Percentiles rank a stretch among this genome's conserved stretches.
phyloP scores from a whole-genome alignment of 2,329 filamentous ascomycete species.

The Macrophomina phaseolina region DNA sequence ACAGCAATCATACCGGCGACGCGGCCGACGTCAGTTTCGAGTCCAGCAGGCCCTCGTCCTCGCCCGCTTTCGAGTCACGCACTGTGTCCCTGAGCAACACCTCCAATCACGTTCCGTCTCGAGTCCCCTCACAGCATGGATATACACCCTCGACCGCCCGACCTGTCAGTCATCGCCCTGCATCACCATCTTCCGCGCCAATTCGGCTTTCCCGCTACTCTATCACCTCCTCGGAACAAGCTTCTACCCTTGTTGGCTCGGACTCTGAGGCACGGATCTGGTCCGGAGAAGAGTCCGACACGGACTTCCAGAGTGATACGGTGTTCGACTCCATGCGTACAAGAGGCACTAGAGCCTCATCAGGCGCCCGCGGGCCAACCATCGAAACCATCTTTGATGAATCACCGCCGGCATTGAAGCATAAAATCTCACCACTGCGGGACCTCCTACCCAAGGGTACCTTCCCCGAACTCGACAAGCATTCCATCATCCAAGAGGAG shows the following conservation, averaged over 20 bases:
- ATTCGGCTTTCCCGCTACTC: slow-evolving; percentile 51
- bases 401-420: slow-evolving; percentile 62
- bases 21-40: slow-evolving; percentile 26
- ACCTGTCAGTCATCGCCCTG: slow-evolving; percentile 23
- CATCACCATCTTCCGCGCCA: slow-evolving; percentile 34
- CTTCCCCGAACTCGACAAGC: slow-evolving; percentile 46
- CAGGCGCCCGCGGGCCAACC: slow-evolving; percentile 70
- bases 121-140: slow-evolving; percentile 20
- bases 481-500: slow-evolving; percentile 58
- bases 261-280: slow-evolving; percentile 69
- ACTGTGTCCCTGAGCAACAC: slow-evolving; percentile 22
- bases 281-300: slow-evolving; percentile 78
- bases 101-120: slow-evolving; percentile 24
- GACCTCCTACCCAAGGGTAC: slow-evolving; percentile 56
- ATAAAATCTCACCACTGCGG: slow-evolving; percentile 52
- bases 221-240: slow-evolving; percentile 62
- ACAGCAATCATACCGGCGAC: slow-evolving; percentile 30
- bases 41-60: slow-evolving; percentile 24
- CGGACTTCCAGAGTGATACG: slow-evolving; percentile 78
- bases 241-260: slow-evolving; percentile 71
- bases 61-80: slow-evolving; percentile 25
- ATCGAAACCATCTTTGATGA: slow-evolving; percentile 85
- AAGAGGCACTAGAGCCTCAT: slow-evolving; percentile 68
- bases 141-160: slow-evolving; percentile 3
- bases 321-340: slow-evolving; percentile 79